A percentile compares a stretch with the other conserved stretches of the same genome.
Evolutionary conservation across 495 filamentous ascomycete genomes (phyloP).

Genomic region (Aspergillus affinis): DNA sequence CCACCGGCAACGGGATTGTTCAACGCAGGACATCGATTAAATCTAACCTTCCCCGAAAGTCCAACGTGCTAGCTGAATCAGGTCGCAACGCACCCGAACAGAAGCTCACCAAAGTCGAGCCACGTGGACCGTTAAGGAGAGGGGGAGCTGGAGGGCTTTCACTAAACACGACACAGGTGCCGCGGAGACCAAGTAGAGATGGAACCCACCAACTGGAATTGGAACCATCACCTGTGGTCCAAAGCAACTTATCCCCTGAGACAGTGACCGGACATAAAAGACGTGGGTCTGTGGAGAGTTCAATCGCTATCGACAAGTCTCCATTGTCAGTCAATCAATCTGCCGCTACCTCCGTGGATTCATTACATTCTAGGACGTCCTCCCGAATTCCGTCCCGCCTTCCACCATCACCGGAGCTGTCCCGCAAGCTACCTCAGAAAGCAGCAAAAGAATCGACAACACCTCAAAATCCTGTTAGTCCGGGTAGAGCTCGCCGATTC

Average conservation of each 20-base stretch:
- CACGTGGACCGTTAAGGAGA: slow-evolving; percentile 4
- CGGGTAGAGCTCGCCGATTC: slow-evolving; percentile 56
- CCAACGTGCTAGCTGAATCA: not conserved
- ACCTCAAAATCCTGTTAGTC: slow-evolving; percentile 24
- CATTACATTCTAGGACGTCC: slow-evolving; percentile 33
- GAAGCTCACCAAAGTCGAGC: not conserved
- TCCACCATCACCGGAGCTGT: slow-evolving; percentile 33
- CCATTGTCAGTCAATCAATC: slow-evolving; percentile 23
- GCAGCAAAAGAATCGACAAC: slow-evolving; percentile 25
- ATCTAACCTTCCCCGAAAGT: slow-evolving; percentile 24
- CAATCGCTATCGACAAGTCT: slow-evolving; percentile 11
- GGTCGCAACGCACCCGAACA: not conserved
- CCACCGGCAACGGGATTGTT: slow-evolving; percentile 26
- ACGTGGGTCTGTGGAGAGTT: slow-evolving; percentile 42
- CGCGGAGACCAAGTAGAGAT: slow-evolving; percentile 75
- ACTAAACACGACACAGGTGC: slow-evolving; percentile 26
- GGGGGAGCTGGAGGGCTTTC: not conserved
- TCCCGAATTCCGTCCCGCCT: slow-evolving; percentile 43
- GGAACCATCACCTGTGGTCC: slow-evolving; percentile 67
- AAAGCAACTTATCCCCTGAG: slow-evolving; percentile 65
- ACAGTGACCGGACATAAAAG: slow-evolving; percentile 42
- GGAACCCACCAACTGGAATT: slow-evolving; percentile 68
- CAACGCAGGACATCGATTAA: slow-evolving; percentile 64
- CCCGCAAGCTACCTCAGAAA: slow-evolving; percentile 33
- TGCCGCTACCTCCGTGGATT: slow-evolving; percentile 39